These are phyloP conservation scores for Galerina sulciceps DNA, from an alignment of 768 basidiomycete genomes.

Conservation along the genomic window DNA sequence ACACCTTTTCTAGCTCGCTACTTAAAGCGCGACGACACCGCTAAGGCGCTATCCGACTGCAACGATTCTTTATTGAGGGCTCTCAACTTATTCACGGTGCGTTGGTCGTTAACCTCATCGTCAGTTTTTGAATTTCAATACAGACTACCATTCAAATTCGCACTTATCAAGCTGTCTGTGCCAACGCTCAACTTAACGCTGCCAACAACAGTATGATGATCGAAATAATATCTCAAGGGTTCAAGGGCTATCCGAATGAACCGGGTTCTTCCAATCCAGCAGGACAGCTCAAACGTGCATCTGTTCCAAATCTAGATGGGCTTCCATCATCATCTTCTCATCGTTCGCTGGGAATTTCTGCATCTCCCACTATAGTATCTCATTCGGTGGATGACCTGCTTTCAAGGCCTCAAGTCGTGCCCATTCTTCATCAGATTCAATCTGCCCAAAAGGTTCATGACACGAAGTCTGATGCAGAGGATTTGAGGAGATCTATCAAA, in stretches of 20 bases:
- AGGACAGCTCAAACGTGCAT: conserved; percentile 17
- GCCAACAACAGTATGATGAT: conserved; percentile 20
- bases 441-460: conserved; percentile 38
- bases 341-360: conserved; percentile 12
- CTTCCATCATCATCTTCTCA: conserved; percentile 18
- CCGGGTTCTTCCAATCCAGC: background rate
- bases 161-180: conserved; percentile 27
- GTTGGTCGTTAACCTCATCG: background rate
- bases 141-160: conserved; percentile 29
- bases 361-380: conserved; percentile 15
- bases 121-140: background rate
- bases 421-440: conserved; percentile 28
- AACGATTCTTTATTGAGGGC: conserved; percentile 58
- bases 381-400: conserved; percentile 20
- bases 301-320: conserved; percentile 21
- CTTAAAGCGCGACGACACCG: conserved; percentile 65
- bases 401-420: conserved; percentile 22
- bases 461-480: conserved; percentile 52
- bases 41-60: conserved; percentile 46
- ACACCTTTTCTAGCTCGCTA: conserved; percentile 73
- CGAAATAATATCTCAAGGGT: conserved; percentile 12
- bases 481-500: conserved; percentile 57
- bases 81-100: conserved; percentile 36
- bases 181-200: conserved; percentile 19
- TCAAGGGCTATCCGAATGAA: background rate